Evolutionary conservation across 1,284 basidiomycete genomes (phyloP).

Genomic region (Moesziomyces globuligerus): DNA sequence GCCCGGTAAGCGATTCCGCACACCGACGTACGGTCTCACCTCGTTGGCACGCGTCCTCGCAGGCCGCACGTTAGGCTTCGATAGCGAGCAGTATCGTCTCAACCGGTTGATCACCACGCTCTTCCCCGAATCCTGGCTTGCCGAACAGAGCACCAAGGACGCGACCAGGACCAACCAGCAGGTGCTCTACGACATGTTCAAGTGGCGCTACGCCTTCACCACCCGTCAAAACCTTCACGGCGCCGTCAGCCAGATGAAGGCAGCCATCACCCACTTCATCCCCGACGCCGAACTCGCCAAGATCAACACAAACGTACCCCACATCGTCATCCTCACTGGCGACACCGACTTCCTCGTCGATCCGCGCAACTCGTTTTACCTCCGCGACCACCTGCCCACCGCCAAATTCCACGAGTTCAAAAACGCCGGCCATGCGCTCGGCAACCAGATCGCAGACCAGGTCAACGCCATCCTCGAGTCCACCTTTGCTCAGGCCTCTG

Average conservation of each 20-base stretch:
- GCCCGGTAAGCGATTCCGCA: slow-evolving; percentile 39
- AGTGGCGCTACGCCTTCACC: slow-evolving; percentile 72
- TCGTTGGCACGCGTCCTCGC: slow-evolving; percentile 66
- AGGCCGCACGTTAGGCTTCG: slow-evolving; percentile 71
- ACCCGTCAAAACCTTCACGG: slow-evolving; percentile 75
- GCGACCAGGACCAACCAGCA: slow-evolving; percentile 39
- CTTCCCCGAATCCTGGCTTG: slow-evolving; percentile 74
- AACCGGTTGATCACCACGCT: slow-evolving; percentile 75
- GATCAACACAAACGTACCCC: slow-evolving; percentile 74
- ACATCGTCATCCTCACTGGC: slow-evolving; percentile 77
- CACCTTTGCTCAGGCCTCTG: slow-evolving; percentile 20
- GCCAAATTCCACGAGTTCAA: slow-evolving; percentile 77
- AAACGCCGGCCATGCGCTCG: slow-evolving; percentile 77
- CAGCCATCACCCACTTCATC: slow-evolving; percentile 78
- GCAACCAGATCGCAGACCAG: slow-evolving; percentile 70
- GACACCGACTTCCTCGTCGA: slow-evolving; percentile 78
- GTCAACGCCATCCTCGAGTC: slow-evolving; percentile 48
- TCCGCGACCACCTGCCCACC: slow-evolving; percentile 76
- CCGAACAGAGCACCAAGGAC: slow-evolving; percentile 58
- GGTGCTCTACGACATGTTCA: slow-evolving; percentile 67
- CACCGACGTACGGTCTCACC: slow-evolving; percentile 58
- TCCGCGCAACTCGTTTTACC: slow-evolving; percentile 72
- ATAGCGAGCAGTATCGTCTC: slow-evolving; percentile 72
- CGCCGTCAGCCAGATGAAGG: slow-evolving; percentile 78
- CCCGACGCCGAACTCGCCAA: slow-evolving; percentile 71